A percentile compares a stretch with the other conserved stretches of the same genome.
phyloP scores from a whole-genome alignment of 148 eudicot genomes.

The Nyssa sinensis region DNA sequence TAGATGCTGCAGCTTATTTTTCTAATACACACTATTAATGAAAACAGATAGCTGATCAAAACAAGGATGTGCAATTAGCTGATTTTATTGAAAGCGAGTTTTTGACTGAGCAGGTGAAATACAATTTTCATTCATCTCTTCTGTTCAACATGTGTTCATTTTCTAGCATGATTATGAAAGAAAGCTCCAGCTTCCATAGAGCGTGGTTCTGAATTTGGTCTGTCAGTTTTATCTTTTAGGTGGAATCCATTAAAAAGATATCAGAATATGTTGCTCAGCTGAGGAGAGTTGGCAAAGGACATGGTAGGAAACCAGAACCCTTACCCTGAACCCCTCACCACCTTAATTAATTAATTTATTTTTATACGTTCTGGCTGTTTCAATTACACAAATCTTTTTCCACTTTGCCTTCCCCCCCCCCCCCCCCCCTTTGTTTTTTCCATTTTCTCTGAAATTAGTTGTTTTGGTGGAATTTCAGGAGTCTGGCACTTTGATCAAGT shows the following conservation, averaged over 20 bases:
- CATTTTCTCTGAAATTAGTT: background rate
- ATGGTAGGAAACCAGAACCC: slow-evolving; percentile 38
- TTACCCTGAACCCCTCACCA: background rate
- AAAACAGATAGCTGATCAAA: slow-evolving; percentile 46
- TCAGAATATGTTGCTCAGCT: slow-evolving; percentile 76
- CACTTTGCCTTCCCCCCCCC: too few species aligned
- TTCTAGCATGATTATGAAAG: background rate
- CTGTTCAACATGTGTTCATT: background rate
- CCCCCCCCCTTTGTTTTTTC: background rate
- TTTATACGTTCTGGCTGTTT: too few species aligned
- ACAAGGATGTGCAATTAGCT: slow-evolving; percentile 59
- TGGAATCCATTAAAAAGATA: slow-evolving; percentile 64
- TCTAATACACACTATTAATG: background rate
- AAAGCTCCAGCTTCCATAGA: background rate
- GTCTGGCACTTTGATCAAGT: slow-evolving; percentile 92
- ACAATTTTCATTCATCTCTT: slow-evolving; percentile 3
- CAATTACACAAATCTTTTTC: too few species aligned
- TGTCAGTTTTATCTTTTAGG: slow-evolving; percentile 28
- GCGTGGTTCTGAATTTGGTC: background rate
- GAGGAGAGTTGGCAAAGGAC: slow-evolving; percentile 76
- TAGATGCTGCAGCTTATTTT: background rate
- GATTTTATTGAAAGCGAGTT: slow-evolving; percentile 65
- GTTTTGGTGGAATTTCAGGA: slow-evolving; percentile 42
- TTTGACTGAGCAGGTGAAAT: slow-evolving; percentile 59
- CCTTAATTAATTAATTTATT: background rate